Evolutionary conservation across 2,329 filamentous ascomycete genomes (phyloP).

Genomic region (Tolypocladium nubicola): DNA sequence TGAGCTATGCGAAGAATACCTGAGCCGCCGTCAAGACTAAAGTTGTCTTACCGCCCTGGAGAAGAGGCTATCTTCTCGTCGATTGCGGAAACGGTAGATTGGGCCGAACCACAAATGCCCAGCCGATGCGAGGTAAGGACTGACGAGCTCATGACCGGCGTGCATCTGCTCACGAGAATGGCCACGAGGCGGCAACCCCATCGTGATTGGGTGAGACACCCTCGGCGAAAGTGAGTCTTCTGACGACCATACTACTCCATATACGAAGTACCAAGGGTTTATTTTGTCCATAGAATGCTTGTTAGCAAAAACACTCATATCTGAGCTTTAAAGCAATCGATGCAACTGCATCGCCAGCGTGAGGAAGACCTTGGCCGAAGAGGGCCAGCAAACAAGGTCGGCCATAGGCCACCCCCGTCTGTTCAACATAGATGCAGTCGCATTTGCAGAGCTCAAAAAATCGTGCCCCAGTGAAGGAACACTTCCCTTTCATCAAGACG

Average conservation of each 20-base stretch:
- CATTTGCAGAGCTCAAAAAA: too few species aligned
- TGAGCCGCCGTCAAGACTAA: slow-evolving; percentile 26
- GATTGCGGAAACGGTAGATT: not conserved
- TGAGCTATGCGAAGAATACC: slow-evolving; percentile 27
- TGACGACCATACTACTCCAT: too few species aligned
- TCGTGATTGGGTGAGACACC: not conserved
- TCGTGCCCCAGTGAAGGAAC: not conserved
- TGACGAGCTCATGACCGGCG: not conserved
- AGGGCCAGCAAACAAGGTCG: slow-evolving; percentile 21
- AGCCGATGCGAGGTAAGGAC: not conserved
- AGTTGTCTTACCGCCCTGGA: not conserved
- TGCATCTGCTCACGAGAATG: not conserved
- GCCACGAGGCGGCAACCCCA: not conserved
- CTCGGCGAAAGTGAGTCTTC: too few species aligned
- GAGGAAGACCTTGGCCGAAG: slow-evolving; percentile 38
- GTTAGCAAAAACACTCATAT: not conserved
- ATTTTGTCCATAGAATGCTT: too few species aligned
- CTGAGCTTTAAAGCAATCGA: not conserved
- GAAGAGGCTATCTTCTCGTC: not conserved
- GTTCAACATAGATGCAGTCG: too few species aligned
- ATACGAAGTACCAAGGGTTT: too few species aligned
- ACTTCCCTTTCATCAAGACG: not conserved
- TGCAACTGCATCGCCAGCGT: slow-evolving; percentile 26
- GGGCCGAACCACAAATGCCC: not conserved
- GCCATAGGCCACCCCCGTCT: not conserved